These are phyloP conservation scores for Amphirosellinia nigrospora DNA, from an alignment of 495 filamentous ascomycete genomes.

Conservation along the genomic window DNA sequence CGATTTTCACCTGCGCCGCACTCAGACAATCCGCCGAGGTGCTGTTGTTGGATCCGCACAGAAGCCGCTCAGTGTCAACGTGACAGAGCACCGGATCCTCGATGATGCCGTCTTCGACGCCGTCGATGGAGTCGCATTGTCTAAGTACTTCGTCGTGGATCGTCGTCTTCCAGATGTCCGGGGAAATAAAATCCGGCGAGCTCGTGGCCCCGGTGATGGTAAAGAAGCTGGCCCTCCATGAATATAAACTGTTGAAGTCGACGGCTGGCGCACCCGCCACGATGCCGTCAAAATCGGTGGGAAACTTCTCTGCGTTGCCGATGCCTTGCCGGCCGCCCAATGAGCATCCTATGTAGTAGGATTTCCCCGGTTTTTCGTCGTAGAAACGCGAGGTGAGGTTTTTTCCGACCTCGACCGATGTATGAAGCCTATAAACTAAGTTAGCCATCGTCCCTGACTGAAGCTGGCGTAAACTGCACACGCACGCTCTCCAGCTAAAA, in stretches of 20 bases:
- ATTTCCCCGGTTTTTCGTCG: slow-evolving; percentile 36
- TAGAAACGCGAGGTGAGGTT: slow-evolving; percentile 45
- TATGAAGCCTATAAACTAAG: slow-evolving; percentile 40
- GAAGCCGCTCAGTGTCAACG: slow-evolving; percentile 52
- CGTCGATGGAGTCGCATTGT: slow-evolving; percentile 64
- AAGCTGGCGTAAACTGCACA: not conserved
- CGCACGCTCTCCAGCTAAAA: slow-evolving; percentile 35
- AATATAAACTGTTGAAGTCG: slow-evolving; percentile 57
- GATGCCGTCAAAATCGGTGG: slow-evolving; percentile 62
- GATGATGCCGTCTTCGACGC: slow-evolving; percentile 61
- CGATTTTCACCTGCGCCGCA: slow-evolving; percentile 53
- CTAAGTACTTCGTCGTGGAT: slow-evolving; percentile 59
- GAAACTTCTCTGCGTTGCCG: slow-evolving; percentile 44
- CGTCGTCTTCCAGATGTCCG: slow-evolving; percentile 48
- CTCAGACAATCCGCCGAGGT: slow-evolving; percentile 54
- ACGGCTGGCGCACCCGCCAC: slow-evolving; percentile 56
- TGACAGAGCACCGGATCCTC: slow-evolving; percentile 61
- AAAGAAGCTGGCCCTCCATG: slow-evolving; percentile 62
- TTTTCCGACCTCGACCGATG: slow-evolving; percentile 54
- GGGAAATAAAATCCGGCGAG: slow-evolving; percentile 38
- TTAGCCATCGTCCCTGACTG: not conserved
- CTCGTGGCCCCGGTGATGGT: slow-evolving; percentile 47
- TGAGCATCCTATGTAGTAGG: slow-evolving; percentile 54
- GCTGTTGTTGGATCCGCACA: slow-evolving; percentile 44
- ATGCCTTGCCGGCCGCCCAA: slow-evolving; percentile 55